Evolutionary conservation across 2,329 filamentous ascomycete species (phyloP).

Genomic region (Paraphaeosphaeria minitans): DNA sequence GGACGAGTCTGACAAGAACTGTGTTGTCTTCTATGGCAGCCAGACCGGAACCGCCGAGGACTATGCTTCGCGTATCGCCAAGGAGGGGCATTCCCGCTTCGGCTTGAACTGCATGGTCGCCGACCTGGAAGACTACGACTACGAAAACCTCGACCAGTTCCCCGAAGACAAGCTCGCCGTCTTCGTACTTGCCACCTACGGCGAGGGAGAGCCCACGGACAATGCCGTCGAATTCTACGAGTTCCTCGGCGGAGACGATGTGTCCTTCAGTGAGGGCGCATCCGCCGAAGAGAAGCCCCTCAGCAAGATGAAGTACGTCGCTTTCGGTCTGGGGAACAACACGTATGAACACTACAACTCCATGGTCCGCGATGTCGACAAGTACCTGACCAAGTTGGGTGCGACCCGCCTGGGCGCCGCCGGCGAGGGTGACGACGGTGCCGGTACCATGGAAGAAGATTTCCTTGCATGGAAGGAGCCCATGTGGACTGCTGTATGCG

Average conservation of each 20-base stretch:
- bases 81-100: conserved; percentile 95
- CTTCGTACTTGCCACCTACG: conserved; percentile 96
- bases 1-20: conserved; percentile 95
- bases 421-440: conserved; percentile 95
- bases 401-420: conserved; percentile 83
- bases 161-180: conserved; percentile 90
- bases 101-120: conserved; percentile 98
- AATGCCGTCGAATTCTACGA: conserved; percentile 99
- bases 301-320: conserved; percentile 84
- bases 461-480: conserved; percentile 99
- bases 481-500: conserved; percentile 88
- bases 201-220: conserved; percentile 97
- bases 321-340: conserved; percentile 97
- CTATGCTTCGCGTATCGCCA: conserved; percentile 93
- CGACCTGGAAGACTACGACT: conserved; percentile 97
- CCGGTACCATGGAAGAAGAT: conserved; percentile 99
- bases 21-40: conserved; percentile 97
- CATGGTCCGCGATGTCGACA: conserved; percentile 92
- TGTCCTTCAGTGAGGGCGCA: conserved; percentile 75
- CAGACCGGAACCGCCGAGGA: conserved; percentile 98
- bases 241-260: conserved; percentile 83
- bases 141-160: conserved; percentile 87
- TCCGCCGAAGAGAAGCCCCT: conserved; percentile 71
- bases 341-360: conserved; percentile 99
- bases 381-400: conserved; percentile 79